A percentile compares a stretch with the other conserved stretches of the same genome.
These are phyloP conservation scores for Blumeriella jaapii DNA, from an alignment of 2,329 filamentous ascomycete genomes.

Conservation along the genomic window DNA sequence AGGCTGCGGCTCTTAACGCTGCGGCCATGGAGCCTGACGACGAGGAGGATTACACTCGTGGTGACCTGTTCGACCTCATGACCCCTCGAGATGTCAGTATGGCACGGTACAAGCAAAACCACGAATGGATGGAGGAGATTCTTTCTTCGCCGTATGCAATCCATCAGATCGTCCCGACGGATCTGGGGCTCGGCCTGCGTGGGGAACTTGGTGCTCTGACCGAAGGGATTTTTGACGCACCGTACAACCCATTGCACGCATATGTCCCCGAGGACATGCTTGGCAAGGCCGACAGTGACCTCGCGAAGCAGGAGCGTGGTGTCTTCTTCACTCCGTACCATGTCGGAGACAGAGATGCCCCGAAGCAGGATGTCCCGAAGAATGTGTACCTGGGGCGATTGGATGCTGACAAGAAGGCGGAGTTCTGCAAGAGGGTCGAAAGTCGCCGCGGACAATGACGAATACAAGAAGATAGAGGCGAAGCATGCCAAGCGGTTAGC, in stretches of 20 bases:
- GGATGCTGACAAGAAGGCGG: constrained; percentile 64
- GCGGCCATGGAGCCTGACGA: constrained; percentile 48
- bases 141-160: constrained; percentile 82
- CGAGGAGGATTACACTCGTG: constrained; percentile 77
- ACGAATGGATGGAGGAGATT: constrained; percentile 98
- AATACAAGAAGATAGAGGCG: constrained; percentile 75
- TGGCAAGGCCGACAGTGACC: background rate
- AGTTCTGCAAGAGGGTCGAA: constrained; percentile 73
- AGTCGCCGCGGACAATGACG: constrained; percentile 60
- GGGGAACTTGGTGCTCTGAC: constrained; percentile 76
- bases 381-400: constrained; percentile 43
- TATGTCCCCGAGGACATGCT: constrained; percentile 30
- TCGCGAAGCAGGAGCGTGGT: background rate
- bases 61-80: constrained; percentile 81
- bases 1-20: constrained; percentile 12
- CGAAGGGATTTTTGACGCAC: constrained; percentile 68
- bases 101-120: constrained; percentile 82
- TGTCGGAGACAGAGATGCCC: background rate
- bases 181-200: constrained; percentile 74
- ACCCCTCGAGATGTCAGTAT: constrained; percentile 83
- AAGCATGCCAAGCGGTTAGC: constrained; percentile 67
- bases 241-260: constrained; percentile 42
- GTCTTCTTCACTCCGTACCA: background rate
- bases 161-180: constrained; percentile 73
- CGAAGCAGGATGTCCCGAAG: constrained; percentile 1